These are phyloP conservation scores for Aspergillus chevalieri DNA, from an alignment of 2,329 filamentous ascomycete species.

Conservation along the genomic window DNA sequence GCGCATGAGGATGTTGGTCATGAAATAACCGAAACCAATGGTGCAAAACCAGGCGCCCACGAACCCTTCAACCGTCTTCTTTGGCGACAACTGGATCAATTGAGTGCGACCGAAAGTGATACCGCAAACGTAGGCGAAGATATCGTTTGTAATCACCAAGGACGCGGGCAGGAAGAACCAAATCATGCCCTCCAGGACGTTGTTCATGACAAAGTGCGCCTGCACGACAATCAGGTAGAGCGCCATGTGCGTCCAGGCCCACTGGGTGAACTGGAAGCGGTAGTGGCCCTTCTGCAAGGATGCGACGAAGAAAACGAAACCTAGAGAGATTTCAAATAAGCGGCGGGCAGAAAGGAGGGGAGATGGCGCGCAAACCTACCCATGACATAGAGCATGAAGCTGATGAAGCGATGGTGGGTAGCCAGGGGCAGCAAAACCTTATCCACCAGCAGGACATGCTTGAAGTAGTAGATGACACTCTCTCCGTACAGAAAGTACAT, in stretches of 20 bases:
- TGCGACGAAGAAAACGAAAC: constrained; percentile 96
- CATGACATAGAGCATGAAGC: constrained; percentile 95
- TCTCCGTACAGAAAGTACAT: constrained; percentile 99
- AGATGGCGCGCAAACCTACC: constrained; percentile 51
- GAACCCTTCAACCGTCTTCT: constrained; percentile 98
- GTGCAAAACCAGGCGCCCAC: constrained; percentile 95
- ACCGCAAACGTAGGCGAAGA: constrained; percentile 95
- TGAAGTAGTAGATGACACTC: constrained; percentile 99
- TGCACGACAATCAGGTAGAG: constrained; percentile 96
- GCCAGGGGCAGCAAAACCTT: constrained; percentile 86
- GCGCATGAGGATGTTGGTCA: constrained; percentile 78
- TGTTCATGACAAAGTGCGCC: constrained; percentile 99
- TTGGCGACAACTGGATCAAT: constrained; percentile 94
- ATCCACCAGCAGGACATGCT: constrained; percentile 94
- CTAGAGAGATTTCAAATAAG: constrained; percentile 40
- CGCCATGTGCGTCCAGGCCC: constrained; percentile 99
- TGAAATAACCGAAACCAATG: constrained; percentile 70
- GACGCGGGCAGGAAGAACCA: constrained; percentile 98
- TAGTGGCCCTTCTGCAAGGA: constrained; percentile 94
- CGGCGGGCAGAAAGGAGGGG: not conserved
- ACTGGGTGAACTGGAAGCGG: constrained; percentile 98
- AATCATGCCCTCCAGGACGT: constrained; percentile 98
- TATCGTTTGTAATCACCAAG: constrained; percentile 96
- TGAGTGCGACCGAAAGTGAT: constrained; percentile 96
- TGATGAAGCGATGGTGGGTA: constrained; percentile 97